Evolutionary conservation across 805 yeast genomes (phyloP), one percentile per base, ranked within the genome.

Genomic region (Metschnikowia cerradonensis): DNA sequence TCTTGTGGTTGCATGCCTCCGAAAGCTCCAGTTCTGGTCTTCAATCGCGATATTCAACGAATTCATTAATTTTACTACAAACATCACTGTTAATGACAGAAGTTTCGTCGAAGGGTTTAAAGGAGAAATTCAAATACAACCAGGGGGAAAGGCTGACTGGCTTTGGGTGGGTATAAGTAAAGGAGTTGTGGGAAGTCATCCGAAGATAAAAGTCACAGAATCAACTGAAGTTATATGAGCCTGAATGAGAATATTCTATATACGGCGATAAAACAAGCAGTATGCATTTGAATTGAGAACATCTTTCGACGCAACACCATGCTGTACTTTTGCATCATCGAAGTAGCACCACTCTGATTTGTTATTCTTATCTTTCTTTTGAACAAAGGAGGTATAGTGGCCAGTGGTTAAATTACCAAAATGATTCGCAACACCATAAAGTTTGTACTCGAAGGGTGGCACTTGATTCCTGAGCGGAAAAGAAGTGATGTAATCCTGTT

Each of bases 11-110:
- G 98, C 97, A 3, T 90, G 97, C 64, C 69, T 90, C 36, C 70
- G 99, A 34, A 88, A 88, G 58, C 69, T 88, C 17, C 86, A 89
- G 23, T 82, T 86, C 58, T 94, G 99, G 99, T 84, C 94, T 8
- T 79, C 88, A 6, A 88, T 90, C 2, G 84, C 97, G 0, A 90
- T 92, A 13, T 82, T 88, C 59, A 88, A 85, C 55, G 99, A 92
- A 68, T 91, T 87, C 60, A 77, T 86, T 39, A 81, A 83, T 50
- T 91, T 81, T 65, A 80, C 91, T 7, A 83, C 88, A 14, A 83
- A 84, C 47, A 82, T 89, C 32, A 90, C 90, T 41, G 81, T 88
- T 40, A 86, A 88, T 56, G 98, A 92, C 64, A 75, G 96, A 52
- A 75, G 75, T 43, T 94, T 92, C 62, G 88, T 92, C 22, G 96